Evolutionary conservation across 2,329 filamentous ascomycete genomes (phyloP), one percentile per base, ranked within the genome.

Genomic region (Zopfia rhizophila): DNA sequence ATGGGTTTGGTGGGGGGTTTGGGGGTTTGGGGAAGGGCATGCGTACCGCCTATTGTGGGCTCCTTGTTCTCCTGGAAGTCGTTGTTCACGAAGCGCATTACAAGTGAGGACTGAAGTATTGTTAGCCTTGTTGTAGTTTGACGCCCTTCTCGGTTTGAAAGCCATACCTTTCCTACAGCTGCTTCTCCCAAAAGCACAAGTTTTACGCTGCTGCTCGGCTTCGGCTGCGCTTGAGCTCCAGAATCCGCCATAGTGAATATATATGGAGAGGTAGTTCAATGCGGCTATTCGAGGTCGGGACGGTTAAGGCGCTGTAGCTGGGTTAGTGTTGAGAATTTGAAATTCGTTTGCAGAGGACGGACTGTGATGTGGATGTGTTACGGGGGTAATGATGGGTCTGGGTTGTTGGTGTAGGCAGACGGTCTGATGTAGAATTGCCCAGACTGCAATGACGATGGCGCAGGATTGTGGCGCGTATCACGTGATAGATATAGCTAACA

Each of bases 61-160:
- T 99, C 94, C 81, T 97, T 97, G 78, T 97, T 97, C 78, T 97
- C 94, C 80, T 99, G 94, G 69, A 99, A 99, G 76, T 97, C 93
- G 78, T 99, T 94, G 82, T 97, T 97, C 72, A 99, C 94, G 76
- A 99, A 99, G 69, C 94, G 91, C 70, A 99, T 83, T 55, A 99
- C 94, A 48, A 99, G 86, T 32, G 94, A 99, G 37, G 94, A 97
- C 94, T 96, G 66, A 6, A 8, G 11, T 6, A 12, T 5, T 17
- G 27, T 55, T 35, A 56, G 47, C 38, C 16, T 27, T 38, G 23
- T 7, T 13, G 11, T 14, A 38, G 16, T n/a, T 31, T 38, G 7
- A n/a, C n/a, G n/a, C 14, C 31, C n/a, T 12, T 35, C 11, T 13
- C 17, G 17, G 8, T 13, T 13, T 30, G 38, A 18, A 30, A 25